Evolutionary conservation across 805 yeast species (phyloP), one percentile per base, ranked within the genome.

Genomic region (Kodamaea leandrae): DNA sequence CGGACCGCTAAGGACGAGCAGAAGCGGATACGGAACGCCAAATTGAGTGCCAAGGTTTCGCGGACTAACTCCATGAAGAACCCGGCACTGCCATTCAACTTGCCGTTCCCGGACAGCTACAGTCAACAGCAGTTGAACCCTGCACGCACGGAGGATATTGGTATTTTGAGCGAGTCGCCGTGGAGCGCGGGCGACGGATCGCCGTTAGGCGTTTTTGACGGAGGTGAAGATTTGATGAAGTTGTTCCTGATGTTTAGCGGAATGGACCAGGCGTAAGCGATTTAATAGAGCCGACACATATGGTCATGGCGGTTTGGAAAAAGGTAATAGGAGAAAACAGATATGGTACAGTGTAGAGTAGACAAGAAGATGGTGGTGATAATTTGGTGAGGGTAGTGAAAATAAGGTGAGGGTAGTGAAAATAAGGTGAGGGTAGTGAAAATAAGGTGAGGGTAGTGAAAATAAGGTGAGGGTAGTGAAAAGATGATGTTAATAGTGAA

Each of bases 231-330:
- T 41, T 52, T 67, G 16, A 42, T 65, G 37, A 58, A 55, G 47
- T 51, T 67, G 23, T 64, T 67, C 37, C 65, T 63, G 40, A 44
- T 64, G 8, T 66, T 64, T 44, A 69, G 66, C 1, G 68, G 64
- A 30, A 37, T 59, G 14, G 66, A 59, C 28, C 33, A 30, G 10
- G 20, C 6, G 18, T 30, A 12, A 28, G 18, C 6, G 25, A n/a
- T n/a, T n/a, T n/a, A n/a, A n/a, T n/a, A n/a, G n/a, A n/a, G n/a
- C n/a, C n/a, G n/a, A n/a, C n/a, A n/a, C n/a, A n/a, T n/a, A n/a
- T n/a, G n/a, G n/a, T 6, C 18, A 13, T 16, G 17, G 17, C 6
- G 9, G 24, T 21, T 7, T 21, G 24, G 9, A 9, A 21, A 21
- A 21, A 9, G 14, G 28, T 9, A n/a, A 25, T 5, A 25, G 5